A percentile compares a stretch with the other conserved stretches of the same genome.
Evolutionary conservation across 176 grass and related monocot genomes (phyloP).

Genomic region (Oryza glumipatula): DNA sequence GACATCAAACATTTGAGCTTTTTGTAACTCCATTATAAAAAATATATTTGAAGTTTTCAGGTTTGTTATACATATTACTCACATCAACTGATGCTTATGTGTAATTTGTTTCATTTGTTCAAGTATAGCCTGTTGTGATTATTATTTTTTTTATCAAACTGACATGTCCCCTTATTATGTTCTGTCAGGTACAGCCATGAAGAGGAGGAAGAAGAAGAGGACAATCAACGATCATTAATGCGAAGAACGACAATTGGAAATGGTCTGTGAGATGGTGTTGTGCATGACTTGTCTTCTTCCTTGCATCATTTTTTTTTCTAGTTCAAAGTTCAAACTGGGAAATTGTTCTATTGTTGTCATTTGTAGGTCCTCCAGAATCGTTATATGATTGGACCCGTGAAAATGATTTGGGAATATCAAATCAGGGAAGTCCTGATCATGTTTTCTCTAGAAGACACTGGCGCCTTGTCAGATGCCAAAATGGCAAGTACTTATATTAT

Average conservation of each 20-base stretch:
- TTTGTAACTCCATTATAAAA: neutral
- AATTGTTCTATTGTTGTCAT: constrained; percentile 36
- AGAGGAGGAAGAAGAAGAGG: constrained; percentile 77
- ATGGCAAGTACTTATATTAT: constrained; percentile 67
- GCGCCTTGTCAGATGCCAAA: constrained; percentile 98
- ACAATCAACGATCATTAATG: constrained; percentile 60
- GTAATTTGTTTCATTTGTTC: constrained; percentile 34
- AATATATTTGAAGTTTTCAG: constrained; percentile 9
- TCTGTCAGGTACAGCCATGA: constrained; percentile 78
- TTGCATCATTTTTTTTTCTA: constrained; percentile 8
- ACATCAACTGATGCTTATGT: constrained; percentile 13
- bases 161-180: constrained; percentile 31
- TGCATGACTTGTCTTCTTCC: constrained; percentile 25
- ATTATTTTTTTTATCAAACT: constrained; percentile 34
- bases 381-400: constrained; percentile 92
- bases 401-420: constrained; percentile 61
- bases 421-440: constrained; percentile 69
- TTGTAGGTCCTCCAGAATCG: constrained; percentile 87
- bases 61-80: constrained; percentile 24
- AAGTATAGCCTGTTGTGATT: neutral
- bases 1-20: neutral
- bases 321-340: neutral
- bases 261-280: constrained; percentile 49
- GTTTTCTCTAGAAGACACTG: constrained; percentile 95
- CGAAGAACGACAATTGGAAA: constrained; percentile 98